A percentile compares a stretch with the other conserved stretches of the same genome.
phyloP scores from a whole-genome alignment of 129 eudicot genomes.

The Artemisia tridentata region DNA sequence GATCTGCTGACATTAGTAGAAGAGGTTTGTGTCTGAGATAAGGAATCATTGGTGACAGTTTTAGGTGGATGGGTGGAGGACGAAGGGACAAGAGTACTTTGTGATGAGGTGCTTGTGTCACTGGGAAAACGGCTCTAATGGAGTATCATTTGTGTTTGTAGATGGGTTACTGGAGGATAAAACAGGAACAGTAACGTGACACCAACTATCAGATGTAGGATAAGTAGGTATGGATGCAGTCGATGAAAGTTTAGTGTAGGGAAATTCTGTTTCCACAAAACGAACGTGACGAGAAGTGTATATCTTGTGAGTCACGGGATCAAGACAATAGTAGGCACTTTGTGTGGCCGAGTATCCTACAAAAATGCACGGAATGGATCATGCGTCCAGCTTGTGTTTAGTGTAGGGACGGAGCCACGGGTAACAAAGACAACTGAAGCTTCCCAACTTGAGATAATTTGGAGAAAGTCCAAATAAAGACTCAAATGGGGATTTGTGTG shows the following conservation, averaged over 20 bases:
- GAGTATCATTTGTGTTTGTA: not conserved
- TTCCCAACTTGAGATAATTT: not conserved
- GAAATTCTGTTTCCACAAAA: not conserved
- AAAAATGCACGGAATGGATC: not conserved
- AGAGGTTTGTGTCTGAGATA: not conserved
- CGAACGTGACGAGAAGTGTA: not conserved
- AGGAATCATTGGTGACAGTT: not conserved
- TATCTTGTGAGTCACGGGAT: not conserved
- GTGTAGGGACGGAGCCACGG: not conserved
- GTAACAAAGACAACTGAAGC: not conserved
- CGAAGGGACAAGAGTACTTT: not conserved
- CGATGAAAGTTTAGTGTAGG: not conserved
- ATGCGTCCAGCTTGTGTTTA: not conserved
- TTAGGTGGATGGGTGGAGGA: not conserved
- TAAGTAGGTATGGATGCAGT: not conserved
- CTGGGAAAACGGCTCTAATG: not conserved
- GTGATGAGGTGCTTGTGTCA: not conserved
- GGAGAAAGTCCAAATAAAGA: not conserved
- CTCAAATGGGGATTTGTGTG: not conserved
- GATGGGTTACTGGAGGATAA: not conserved
- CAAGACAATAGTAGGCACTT: not conserved
- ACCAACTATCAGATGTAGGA: not conserved
- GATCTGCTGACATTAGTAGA: not conserved
- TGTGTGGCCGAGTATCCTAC: slow-evolving; percentile 2
- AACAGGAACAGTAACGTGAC: not conserved